phyloP scores from a whole-genome alignment of 768 basidiomycete species.

The Trametes coccinea region DNA sequence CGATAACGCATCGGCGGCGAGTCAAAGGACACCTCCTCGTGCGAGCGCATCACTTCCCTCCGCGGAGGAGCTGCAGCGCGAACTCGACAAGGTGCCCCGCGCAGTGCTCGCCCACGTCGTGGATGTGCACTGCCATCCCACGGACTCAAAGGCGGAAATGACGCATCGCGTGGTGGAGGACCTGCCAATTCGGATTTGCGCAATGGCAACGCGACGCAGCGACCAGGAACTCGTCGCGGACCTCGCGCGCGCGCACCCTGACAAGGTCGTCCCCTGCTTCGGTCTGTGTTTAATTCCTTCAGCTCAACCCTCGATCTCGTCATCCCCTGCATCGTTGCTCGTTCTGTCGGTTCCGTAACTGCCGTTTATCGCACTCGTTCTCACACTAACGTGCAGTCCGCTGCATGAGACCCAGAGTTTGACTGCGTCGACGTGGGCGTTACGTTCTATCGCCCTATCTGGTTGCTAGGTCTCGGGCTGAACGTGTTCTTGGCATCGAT shows the following conservation, averaged over 20 bases:
- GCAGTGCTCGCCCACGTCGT: conserved; percentile 66
- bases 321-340: not conserved
- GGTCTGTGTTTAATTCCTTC: conserved; percentile 45
- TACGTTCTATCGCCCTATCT: not conserved
- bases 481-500: not conserved
- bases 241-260: conserved; percentile 60
- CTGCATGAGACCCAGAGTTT: too few species aligned
- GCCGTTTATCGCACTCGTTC: too few species aligned
- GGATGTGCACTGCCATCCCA: conserved; percentile 94
- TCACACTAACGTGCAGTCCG: too few species aligned
- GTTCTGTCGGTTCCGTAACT: not conserved
- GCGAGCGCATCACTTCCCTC: not conserved
- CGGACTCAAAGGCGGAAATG: conserved; percentile 67
- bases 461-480: not conserved
- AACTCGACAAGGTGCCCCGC: conserved; percentile 11
- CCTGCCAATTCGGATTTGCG: conserved; percentile 63
- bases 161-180: conserved; percentile 34
- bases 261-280: conserved; percentile 83
- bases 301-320: not conserved
- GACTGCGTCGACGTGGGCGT: not conserved
- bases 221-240: conserved; percentile 75
- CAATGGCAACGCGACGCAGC: conserved; percentile 69
- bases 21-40: not conserved
- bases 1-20: not conserved
- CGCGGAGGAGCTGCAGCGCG: conserved; percentile 4